Percentiles rank a stretch among this genome's conserved stretches.
Conservation (phyloP, 2,329 filamentous ascomycete genomes). For the Cryphonectria nitschkei region DNA sequence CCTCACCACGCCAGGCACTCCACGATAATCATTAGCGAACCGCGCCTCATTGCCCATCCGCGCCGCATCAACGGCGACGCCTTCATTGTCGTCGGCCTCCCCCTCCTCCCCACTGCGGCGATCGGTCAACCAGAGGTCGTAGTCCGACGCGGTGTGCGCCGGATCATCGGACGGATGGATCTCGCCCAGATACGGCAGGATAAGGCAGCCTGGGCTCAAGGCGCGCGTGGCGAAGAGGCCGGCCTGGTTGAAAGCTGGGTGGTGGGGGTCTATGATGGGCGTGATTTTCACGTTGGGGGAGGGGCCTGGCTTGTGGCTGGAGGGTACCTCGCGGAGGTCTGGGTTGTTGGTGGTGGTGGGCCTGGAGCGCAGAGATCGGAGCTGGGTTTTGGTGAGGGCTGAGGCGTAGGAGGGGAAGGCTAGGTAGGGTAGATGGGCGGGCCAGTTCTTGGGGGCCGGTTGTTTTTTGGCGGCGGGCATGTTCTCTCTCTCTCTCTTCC, state of each 20-base stretch:
- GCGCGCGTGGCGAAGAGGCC: conserved; percentile 63
- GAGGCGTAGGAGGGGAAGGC: conserved; percentile 52
- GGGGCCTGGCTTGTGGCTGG: conserved; percentile 46
- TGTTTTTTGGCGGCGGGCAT: conserved; percentile 21
- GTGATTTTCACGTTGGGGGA: conserved; percentile 57
- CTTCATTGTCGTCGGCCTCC: conserved; percentile 50
- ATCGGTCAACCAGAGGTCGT: conserved; percentile 61
- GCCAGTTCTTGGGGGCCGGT: conserved; percentile 61
- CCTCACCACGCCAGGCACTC: conserved; percentile 48
- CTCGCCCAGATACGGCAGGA: conserved; percentile 65
- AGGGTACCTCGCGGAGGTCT: conserved; percentile 39
- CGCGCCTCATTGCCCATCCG: conserved; percentile 64
- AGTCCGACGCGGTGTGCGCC: conserved; percentile 55
- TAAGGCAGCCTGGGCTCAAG: conserved; percentile 57
- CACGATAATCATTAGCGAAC: conserved; percentile 70
- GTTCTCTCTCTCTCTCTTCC: background rate
- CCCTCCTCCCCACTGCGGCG: background rate
- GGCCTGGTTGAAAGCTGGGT: conserved; percentile 61
- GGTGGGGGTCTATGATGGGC: conserved; percentile 51
- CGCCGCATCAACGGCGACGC: conserved; percentile 64
- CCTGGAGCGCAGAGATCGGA: conserved; percentile 42
- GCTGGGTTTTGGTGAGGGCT: conserved; percentile 48
- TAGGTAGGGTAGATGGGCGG: conserved; percentile 56
- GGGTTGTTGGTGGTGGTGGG: conserved; percentile 34
- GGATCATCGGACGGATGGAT: conserved; percentile 50